Base-by-base conservation (phyloP, 2,329 filamentous ascomycete species). In the Zymoseptoria tritici region DNA sequence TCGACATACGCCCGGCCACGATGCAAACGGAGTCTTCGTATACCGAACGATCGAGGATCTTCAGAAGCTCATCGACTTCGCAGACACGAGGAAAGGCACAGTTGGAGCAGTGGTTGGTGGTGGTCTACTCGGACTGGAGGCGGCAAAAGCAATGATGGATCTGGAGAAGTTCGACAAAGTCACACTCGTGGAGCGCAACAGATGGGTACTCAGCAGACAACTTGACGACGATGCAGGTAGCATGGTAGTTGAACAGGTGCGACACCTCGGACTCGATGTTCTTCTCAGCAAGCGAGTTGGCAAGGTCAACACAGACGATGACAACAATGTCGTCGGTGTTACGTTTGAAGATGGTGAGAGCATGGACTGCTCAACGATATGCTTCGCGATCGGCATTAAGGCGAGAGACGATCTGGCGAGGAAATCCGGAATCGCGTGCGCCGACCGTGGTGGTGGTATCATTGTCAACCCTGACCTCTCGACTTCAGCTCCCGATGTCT, bases 61-160 rank as follows among this genome's bases (percentile, higher is more conserved):
- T 42, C 81, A 91, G 70, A 83, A 81, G 51, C 81, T 96, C 3
- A 95, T 96, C 59, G 78, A 80, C 1, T 96, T 88, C 70, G 85
- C 90, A 0, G 80, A 83, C 0, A 77, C 79, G 9, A 83, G 84
- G 57, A 88, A 85, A 66, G 89, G 85, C 4, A 84, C 85, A 2
- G 82, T 83, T 2, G 91, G 89, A 0, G 83, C 85, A 4, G 90
- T 94, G 0, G 89, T 96, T 3, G 91, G 91, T 22, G 91, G 91
- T 56, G 91, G 91, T 0, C 75, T 97, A 22, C 80, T 96, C 0
- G 91, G 91, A 0, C 82, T 97, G 0, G 91, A 96, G 76, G 91
- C 91, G 2, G 91, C 90, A 36, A 94, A 96, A 69, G 91, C 91
- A 1, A 91, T 96, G 89, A 87, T 92, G 78, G 91, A 96, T 70